Evolutionary conservation across 768 basidiomycete genomes (phyloP), one percentile per base, ranked within the genome.

Genomic region (Suillus luteus): DNA sequence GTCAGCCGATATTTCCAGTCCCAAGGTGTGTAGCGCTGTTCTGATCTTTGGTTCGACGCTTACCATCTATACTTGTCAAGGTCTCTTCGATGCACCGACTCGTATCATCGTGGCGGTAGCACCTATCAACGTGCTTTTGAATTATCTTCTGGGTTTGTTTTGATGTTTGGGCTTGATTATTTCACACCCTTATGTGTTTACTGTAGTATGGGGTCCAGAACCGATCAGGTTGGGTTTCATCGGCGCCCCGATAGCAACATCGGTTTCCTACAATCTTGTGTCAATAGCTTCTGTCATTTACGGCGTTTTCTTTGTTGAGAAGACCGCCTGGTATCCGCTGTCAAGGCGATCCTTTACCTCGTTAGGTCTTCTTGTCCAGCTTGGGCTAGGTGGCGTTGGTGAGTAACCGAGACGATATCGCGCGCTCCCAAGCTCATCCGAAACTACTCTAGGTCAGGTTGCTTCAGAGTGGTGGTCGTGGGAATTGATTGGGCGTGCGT

Each of bases 401-500:
- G 61, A 55, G 82, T 72, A 40, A 22, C 22, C 33, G 40, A 33
- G 11, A 27, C 7, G 19, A 58, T 46, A 31, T 33, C 31, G 31
- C 43, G 31, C 46, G n/a, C 3, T 43, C 48, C 31, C 4, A 40
- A 27, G 27, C 19, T 55, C 11, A 37, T 54, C 44, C 46, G 41
- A 6, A 55, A 66, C 38, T 61, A 38, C 31, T 49, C 3, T 65
- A 82, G 87, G 88, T 3, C 93, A 94, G 74, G 88, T 88, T 2
- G 93, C 90, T 2, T 87, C 87, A 1, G 96, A 96, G 75, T 98
- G 96, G 96, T 98, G 96, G 95, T 90, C 91, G 38, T 96, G 96
- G 96, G 95, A 96, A 74, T 82, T 94, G 2, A 80, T 93, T 49
- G 89, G 87, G 37, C 77, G 73, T 75, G 40, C 12, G 73, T 71